A percentile compares a stretch with the other conserved stretches of the same genome.
These are phyloP conservation scores for Rhodotorula sp. DNA, from an alignment of 1,284 basidiomycete species.

Conservation along the genomic window DNA sequence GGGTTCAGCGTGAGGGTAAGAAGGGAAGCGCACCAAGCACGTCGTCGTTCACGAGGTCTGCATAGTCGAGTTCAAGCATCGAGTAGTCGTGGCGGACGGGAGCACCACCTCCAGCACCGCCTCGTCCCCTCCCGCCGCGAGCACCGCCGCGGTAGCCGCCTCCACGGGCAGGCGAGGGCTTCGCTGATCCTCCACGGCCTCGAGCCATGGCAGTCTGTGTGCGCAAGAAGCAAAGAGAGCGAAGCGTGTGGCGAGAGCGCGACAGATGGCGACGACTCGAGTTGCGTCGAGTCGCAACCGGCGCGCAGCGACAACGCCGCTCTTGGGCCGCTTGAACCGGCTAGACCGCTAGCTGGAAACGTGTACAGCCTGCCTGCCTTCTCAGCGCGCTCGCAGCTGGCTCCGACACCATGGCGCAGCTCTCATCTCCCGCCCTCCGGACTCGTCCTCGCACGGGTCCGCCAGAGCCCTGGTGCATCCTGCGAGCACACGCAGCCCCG, in stretches of 20 bases:
- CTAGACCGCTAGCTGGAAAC: too few species aligned
- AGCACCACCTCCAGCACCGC: constrained; percentile 16
- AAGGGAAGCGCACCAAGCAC: constrained; percentile 16
- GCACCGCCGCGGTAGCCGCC: constrained; percentile 3
- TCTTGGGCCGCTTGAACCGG: too few species aligned
- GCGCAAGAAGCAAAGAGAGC: not conserved
- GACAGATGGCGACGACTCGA: constrained; percentile 8
- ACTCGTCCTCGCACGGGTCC: not conserved
- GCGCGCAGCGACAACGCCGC: too few species aligned
- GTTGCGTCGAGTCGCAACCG: not conserved
- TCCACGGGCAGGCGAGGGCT: not conserved
- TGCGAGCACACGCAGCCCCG: constrained; percentile 36
- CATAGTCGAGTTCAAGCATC: constrained; percentile 26
- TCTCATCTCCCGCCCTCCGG: not conserved
- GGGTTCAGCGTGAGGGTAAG: not conserved
- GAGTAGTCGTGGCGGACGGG: constrained; percentile 6
- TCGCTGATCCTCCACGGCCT: constrained; percentile 1
- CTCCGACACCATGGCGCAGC: too few species aligned
- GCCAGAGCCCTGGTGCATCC: constrained; percentile 34
- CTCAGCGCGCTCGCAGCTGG: too few species aligned
- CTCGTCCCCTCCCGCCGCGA: constrained; percentile 9
- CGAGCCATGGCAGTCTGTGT: not conserved
- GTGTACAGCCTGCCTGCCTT: too few species aligned
- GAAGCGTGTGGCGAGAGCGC: not conserved
- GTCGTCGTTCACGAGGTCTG: constrained; percentile 12